Percentiles rank a stretch among this genome's conserved stretches.
Conservation (phyloP, 495 filamentous ascomycete genomes). For the Hypomontagnella monticulosa region DNA sequence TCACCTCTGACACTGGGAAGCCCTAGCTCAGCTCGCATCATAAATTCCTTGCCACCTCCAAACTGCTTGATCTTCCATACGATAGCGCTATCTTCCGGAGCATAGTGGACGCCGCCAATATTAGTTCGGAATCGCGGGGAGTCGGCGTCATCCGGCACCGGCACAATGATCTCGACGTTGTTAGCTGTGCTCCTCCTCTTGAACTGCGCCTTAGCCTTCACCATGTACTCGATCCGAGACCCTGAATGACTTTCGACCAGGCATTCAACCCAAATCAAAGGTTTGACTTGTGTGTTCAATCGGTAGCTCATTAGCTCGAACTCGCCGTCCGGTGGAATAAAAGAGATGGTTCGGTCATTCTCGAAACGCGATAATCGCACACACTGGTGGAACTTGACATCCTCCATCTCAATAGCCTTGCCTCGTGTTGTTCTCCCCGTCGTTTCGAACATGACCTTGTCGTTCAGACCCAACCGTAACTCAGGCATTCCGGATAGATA, state of each 20-base stretch:
- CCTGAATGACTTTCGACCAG: conserved; percentile 95
- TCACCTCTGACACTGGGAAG: conserved; percentile 95
- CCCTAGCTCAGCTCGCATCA: conserved; percentile 98
- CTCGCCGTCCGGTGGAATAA: conserved; percentile 97
- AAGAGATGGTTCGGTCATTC: conserved; percentile 98
- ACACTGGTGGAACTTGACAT: conserved; percentile 99
- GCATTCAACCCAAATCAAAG: conserved; percentile 98
- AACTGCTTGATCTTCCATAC: conserved; percentile 99
- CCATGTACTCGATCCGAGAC: conserved; percentile 96
- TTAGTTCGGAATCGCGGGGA: conserved; percentile 97
- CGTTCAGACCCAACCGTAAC: conserved; percentile 92
- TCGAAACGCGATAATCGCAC: conserved; percentile 96
- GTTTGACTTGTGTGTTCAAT: conserved; percentile 98
- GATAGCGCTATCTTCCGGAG: conserved; percentile 95
- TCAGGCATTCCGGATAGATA: conserved; percentile 99
- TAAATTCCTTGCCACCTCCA: conserved; percentile 96
- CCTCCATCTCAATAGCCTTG: conserved; percentile 99
- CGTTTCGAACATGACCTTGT: conserved; percentile 99
- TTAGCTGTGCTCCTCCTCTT: conserved; percentile 98
- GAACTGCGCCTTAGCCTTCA: conserved; percentile 98
- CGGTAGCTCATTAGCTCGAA: conserved; percentile 99
- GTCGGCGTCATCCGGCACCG: conserved; percentile 97
- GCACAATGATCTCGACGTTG: conserved; percentile 97
- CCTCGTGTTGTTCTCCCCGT: conserved; percentile 94
- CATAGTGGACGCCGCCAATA: conserved; percentile 97